Evolutionary conservation across 1,139 yeast genomes (phyloP).

Genomic region (Taphrina populina): DNA sequence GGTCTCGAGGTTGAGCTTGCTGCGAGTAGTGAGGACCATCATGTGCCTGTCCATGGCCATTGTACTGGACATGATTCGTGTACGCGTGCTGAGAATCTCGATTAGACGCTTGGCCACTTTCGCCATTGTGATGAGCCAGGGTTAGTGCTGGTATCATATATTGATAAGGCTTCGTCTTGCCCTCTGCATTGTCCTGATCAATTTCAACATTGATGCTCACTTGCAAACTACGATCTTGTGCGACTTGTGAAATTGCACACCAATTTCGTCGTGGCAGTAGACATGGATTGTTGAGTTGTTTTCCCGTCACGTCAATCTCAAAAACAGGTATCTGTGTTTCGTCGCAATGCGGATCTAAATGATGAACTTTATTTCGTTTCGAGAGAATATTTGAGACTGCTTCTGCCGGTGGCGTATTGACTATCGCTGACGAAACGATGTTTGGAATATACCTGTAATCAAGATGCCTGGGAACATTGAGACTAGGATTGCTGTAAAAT

Average conservation of each 20-base stretch:
- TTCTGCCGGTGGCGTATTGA: slow-evolving; percentile 89
- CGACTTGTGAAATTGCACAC: slow-evolving; percentile 17
- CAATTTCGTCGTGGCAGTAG: slow-evolving; percentile 30
- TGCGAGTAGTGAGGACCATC: too few relatives aligned
- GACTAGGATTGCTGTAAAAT: slow-evolving; percentile 48
- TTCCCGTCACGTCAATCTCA: slow-evolving; percentile 21
- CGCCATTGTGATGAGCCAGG: slow-evolving; percentile 16
- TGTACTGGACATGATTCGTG: too few relatives aligned
- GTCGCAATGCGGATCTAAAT: slow-evolving; percentile 31
- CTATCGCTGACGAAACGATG: slow-evolving; percentile 82
- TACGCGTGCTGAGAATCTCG: too few relatives aligned
- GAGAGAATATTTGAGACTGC: slow-evolving; percentile 61
- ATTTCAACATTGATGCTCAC: slow-evolving; percentile 31
- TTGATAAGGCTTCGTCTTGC: slow-evolving; percentile 22
- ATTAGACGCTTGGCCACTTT: background rate
- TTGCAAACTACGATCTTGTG: slow-evolving; percentile 10
- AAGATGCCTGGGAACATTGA: slow-evolving; percentile 10
- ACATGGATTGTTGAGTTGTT: slow-evolving; percentile 25
- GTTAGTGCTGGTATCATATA: slow-evolving; percentile 25
- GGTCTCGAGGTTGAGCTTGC: too few relatives aligned
- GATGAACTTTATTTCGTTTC: slow-evolving; percentile 30
- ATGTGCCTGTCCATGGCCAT: too few relatives aligned
- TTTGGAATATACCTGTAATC: slow-evolving; percentile 45
- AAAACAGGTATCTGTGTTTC: slow-evolving; percentile 28
- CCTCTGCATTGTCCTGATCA: slow-evolving; percentile 26